Conservation (phyloP, 108 stramenopile species). For the Skeletonema grethae region DNA sequence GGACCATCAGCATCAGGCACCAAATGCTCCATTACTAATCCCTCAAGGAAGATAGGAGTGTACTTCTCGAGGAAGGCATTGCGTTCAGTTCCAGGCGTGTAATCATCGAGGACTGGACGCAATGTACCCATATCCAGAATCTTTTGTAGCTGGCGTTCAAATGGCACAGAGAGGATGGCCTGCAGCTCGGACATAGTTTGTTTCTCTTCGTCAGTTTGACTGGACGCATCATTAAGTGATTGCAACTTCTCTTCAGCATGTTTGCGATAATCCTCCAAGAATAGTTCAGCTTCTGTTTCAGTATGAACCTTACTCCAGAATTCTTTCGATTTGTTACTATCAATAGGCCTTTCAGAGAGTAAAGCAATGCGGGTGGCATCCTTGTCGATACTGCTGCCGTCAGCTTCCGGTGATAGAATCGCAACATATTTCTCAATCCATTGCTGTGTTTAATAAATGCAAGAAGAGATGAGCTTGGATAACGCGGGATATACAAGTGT, state of each 20-base stretch:
- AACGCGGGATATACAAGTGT: not conserved
- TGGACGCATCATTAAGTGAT: conserved; percentile 8
- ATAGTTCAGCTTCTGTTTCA: conserved; percentile 67
- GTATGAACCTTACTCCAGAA: conserved; percentile 68
- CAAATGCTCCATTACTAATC: conserved; percentile 76
- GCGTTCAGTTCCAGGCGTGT: conserved; percentile 60
- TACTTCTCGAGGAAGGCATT: conserved; percentile 66
- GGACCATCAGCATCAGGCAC: conserved; percentile 78
- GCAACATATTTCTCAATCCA: conserved; percentile 72
- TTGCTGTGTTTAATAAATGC: conserved; percentile 30
- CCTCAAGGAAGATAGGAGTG: conserved; percentile 73
- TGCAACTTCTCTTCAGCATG: conserved; percentile 30
- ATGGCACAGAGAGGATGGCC: conserved; percentile 63
- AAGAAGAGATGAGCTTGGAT: not conserved
- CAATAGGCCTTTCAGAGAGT: conserved; percentile 62
- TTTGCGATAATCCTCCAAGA: conserved; percentile 56
- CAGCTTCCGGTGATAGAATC: conserved; percentile 55
- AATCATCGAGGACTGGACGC: conserved; percentile 79
- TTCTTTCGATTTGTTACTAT: conserved; percentile 56
- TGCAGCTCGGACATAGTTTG: conserved; percentile 28
- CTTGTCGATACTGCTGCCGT: conserved; percentile 58
- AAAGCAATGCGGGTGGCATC: conserved; percentile 74
- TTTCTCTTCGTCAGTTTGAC: conserved; percentile 31
- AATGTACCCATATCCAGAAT: conserved; percentile 74
- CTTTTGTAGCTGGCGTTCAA: conserved; percentile 60